Evolutionary conservation across 2,329 filamentous ascomycete species (phyloP), one percentile per base, ranked within the genome.

Genomic region (Bipolaris sorokiniana): DNA sequence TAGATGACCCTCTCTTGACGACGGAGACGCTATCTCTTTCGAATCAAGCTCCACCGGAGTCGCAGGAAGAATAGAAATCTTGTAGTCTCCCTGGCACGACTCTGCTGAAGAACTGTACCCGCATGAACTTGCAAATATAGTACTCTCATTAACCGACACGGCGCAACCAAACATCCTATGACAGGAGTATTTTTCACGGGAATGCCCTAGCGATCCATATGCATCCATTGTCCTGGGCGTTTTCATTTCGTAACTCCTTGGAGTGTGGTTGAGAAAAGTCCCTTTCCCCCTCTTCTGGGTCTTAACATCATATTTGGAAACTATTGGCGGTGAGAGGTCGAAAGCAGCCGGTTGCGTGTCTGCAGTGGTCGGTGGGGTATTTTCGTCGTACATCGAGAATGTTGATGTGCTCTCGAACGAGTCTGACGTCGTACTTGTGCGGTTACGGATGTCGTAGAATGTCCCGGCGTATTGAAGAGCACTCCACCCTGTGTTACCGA

Each of bases 241-340:
- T 13, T 56, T 57, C 55, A 70, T 58, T 46, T 73, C 73, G 49
- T 68, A 70, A 38, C 59, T 54, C 34, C 71, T 65, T 28, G 73
- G 73, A 7, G 71, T 76, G 50, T 75, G 72, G 48, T 76, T 75
- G 37, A 74, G 62, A 47, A 74, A 75, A n/a, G 58, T 70, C 22
- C 67, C 70, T 53, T 66, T 69, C 11, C 64, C 60, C 54, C 67
- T 62, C 57, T 69, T 69, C 31, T 66, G 65, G 41, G 46, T 59
- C 16, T 61, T 64, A 45, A 60, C 61, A 38, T 71, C 66, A 40
- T 67, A 62, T 56, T 66, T 59, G 52, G 54, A 63, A 42, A 64
- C 56, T 36, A 65, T 54, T 10, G 61, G 64, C 11, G 61, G 52
- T 20, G 58, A 59, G 42, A 57, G 22, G 10, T 48, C 58, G 28